A percentile compares a stretch with the other conserved stretches of the same genome.
Evolutionary conservation across 345 rosid species (phyloP).

Genomic region (Ailanthus altissimus): DNA sequence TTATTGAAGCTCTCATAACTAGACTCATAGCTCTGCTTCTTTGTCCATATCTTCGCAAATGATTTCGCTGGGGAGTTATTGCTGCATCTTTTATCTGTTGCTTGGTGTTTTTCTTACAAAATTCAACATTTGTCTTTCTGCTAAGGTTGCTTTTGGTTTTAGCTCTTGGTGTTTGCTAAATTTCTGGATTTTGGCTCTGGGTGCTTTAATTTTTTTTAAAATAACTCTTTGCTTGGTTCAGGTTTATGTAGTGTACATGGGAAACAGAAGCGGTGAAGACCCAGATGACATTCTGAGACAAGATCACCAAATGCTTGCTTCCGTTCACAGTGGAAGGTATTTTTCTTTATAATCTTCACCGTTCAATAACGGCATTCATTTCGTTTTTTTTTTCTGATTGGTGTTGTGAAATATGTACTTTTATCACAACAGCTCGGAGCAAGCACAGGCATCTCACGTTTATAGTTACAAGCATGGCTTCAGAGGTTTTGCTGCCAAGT

Average conservation of each 20-base stretch:
- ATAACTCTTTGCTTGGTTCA: slow-evolving; percentile 18
- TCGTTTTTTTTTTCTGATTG: background rate
- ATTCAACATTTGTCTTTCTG: slow-evolving; percentile 25
- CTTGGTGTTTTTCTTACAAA: slow-evolving; percentile 22
- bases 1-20: background rate
- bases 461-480: slow-evolving; percentile 50
- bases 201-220: background rate
- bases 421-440: slow-evolving; percentile 36
- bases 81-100: slow-evolving; percentile 19
- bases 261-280: slow-evolving; percentile 32
- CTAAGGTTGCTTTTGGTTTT: slow-evolving; percentile 25
- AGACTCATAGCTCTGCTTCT: background rate
- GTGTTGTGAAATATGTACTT: background rate
- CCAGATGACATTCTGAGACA: slow-evolving; percentile 29
- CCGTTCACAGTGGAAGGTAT: slow-evolving; percentile 51
- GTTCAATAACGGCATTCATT: background rate
- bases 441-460: slow-evolving; percentile 45
- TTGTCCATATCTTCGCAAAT: background rate
- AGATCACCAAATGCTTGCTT: slow-evolving; percentile 43
- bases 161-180: background rate
- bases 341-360: background rate
- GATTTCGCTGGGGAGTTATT: background rate
- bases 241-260: slow-evolving; percentile 55
- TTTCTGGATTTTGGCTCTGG: slow-evolving; percentile 9
- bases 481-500: slow-evolving; percentile 54